phyloP scores from a whole-genome alignment of 2,329 filamentous ascomycete species.

The Diplocarpon rosae region DNA sequence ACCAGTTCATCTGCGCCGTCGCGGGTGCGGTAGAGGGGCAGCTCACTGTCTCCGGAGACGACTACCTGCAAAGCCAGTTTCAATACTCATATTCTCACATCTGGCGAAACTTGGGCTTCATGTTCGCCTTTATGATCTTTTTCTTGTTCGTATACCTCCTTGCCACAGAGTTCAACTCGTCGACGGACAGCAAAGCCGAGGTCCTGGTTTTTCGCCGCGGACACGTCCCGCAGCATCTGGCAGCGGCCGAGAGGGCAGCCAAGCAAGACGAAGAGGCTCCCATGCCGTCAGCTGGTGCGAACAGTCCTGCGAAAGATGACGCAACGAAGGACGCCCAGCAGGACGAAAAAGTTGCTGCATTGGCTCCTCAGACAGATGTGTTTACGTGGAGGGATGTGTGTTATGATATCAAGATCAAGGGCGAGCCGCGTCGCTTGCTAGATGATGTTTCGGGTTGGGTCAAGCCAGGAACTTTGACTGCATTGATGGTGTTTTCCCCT shows the following conservation, averaged over 20 bases:
- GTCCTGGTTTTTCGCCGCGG: constrained; percentile 66
- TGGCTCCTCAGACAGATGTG: constrained; percentile 24
- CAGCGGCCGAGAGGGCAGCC: constrained; percentile 26
- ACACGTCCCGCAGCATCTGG: constrained; percentile 29
- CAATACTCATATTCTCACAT: constrained; percentile 40
- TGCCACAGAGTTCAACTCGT: constrained; percentile 49
- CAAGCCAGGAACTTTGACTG: constrained; percentile 59
- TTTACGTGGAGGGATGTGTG: constrained; percentile 37
- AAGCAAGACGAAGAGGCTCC: constrained; percentile 22
- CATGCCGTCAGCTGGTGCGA: constrained; percentile 2
- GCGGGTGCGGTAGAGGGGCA: constrained; percentile 46
- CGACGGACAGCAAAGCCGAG: constrained; percentile 67
- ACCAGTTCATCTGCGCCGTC: constrained; percentile 40
- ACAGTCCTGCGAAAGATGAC: constrained; percentile 9
- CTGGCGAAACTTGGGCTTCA: constrained; percentile 51
- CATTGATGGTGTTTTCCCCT: constrained; percentile 39
- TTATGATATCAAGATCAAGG: constrained; percentile 66
- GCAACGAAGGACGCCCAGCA: constrained; percentile 12
- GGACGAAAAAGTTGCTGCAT: constrained; percentile 18
- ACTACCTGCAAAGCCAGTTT: constrained; percentile 44
- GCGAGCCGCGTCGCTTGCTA: constrained; percentile 51
- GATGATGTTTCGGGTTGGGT: constrained; percentile 65
- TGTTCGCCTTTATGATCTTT: constrained; percentile 53
- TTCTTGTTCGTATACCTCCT: constrained; percentile 53
- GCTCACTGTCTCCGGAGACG: constrained; percentile 43